Conservation (phyloP, 179 eudicot species). For the Silene noctiflora region DNA sequence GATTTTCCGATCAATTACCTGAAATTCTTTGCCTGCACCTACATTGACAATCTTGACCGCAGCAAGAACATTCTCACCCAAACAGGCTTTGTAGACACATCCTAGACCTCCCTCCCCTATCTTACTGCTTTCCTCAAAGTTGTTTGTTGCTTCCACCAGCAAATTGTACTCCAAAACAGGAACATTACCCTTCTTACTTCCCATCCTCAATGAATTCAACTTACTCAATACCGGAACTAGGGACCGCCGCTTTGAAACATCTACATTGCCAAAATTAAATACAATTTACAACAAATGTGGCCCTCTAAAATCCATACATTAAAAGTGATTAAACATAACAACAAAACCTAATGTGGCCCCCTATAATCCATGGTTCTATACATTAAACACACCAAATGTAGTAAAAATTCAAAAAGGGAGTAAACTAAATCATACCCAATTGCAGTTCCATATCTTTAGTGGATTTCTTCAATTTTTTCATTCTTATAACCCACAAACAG, state of each 20-base stretch:
- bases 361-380: neutral
- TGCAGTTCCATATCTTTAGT: conserved; percentile 7
- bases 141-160: conserved; percentile 56
- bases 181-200: conserved; percentile 45
- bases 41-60: conserved; percentile 56
- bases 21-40: conserved; percentile 27
- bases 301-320: neutral
- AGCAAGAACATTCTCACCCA: conserved; percentile 43
- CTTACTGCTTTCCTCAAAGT: conserved; percentile 49
- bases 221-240: conserved; percentile 49
- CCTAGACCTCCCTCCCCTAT: conserved; percentile 56
- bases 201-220: conserved; percentile 38
- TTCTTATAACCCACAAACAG: conserved; percentile 28
- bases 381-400: conserved; percentile 1
- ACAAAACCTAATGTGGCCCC: neutral
- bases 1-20: conserved; percentile 14
- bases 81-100: conserved; percentile 57
- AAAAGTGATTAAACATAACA: neutral
- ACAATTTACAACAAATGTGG: neutral
- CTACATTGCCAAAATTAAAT: conserved; percentile 30
- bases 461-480: conserved; percentile 26
- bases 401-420: neutral
- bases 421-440: conserved; percentile 24
- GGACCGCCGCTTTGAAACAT: conserved; percentile 44
- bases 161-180: conserved; percentile 53